phyloP scores from a whole-genome alignment of 257 asterid genomes.

The Ligustrum vulgare region DNA sequence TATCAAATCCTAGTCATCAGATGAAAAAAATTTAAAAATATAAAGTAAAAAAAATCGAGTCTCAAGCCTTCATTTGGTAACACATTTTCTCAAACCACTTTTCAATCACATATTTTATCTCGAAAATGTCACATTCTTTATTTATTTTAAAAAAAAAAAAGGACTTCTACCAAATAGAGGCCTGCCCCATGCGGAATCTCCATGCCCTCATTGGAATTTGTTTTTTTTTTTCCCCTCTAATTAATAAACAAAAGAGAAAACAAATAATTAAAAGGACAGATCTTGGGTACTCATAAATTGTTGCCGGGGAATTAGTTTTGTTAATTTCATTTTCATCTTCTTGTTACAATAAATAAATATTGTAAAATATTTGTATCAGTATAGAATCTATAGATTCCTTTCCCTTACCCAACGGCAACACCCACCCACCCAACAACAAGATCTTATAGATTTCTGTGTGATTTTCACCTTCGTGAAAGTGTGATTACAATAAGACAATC shows the following conservation, averaged over 20 bases:
- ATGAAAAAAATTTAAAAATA: slow-evolving; percentile 8
- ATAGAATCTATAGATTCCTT: slow-evolving; percentile 3
- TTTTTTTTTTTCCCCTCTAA: slow-evolving; percentile 11
- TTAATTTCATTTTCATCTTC: not conserved
- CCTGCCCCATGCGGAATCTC: slow-evolving; percentile 45
- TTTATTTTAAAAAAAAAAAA: too few species aligned
- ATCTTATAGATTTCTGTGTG: slow-evolving; percentile 38
- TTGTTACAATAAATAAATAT: not conserved
- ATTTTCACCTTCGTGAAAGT: not conserved
- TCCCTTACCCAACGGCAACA: not conserved
- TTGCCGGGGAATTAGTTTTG: not conserved
- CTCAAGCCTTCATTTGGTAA: too few species aligned
- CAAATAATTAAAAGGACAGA: not conserved
- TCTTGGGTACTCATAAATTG: slow-evolving; percentile 11
- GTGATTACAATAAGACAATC: not conserved
- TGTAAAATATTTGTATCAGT: not conserved
- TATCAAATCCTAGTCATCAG: slow-evolving; percentile 15
- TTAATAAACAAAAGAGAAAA: too few species aligned
- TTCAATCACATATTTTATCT: too few species aligned
- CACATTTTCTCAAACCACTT: too few species aligned
- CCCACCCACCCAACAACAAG: not conserved
- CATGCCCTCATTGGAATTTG: slow-evolving; percentile 40
- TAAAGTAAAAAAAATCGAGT: slow-evolving; percentile 4
- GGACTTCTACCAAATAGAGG: too few species aligned
- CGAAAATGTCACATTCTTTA: too few species aligned